phyloP scores from a whole-genome alignment of 768 basidiomycete genomes.

The Cystofilobasidium ferigula region DNA sequence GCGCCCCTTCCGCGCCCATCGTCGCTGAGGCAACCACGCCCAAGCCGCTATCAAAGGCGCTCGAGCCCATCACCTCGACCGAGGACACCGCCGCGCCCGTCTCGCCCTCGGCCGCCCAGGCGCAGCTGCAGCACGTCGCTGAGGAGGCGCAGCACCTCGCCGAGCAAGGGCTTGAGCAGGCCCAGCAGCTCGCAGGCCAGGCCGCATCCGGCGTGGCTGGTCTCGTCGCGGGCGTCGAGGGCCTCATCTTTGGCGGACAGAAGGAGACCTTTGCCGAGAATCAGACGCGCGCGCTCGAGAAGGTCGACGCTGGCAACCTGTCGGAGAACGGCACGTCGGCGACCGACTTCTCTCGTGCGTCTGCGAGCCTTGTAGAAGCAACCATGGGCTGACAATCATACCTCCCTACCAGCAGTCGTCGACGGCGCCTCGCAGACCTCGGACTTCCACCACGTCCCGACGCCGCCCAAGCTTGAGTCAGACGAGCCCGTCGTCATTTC shows the following conservation, averaged over 20 bases:
- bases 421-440: neutral
- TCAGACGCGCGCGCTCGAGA: neutral
- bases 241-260: neutral
- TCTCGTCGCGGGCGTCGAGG: constrained; percentile 3
- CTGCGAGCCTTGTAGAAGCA: too few species aligned
- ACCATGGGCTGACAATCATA: too few species aligned
- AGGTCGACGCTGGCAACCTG: neutral
- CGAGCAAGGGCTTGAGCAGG: neutral
- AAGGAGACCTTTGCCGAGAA: neutral
- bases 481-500: neutral
- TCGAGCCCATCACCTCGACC: neutral
- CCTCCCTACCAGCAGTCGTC: neutral
- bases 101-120: neutral
- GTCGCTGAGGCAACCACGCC: neutral
- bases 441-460: neutral
- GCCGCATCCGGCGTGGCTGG: neutral
- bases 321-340: neutral
- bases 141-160: neutral
- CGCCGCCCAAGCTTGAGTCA: neutral
- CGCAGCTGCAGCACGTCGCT: neutral
- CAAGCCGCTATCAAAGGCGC: neutral
- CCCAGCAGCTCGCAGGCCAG: neutral
- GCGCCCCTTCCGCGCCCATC: neutral
- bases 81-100: neutral
- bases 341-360: neutral